Percentiles rank a stretch among this genome's conserved stretches.
phyloP scores from a whole-genome alignment of 129 eudicot genomes.

The Tagetes patula region DNA sequence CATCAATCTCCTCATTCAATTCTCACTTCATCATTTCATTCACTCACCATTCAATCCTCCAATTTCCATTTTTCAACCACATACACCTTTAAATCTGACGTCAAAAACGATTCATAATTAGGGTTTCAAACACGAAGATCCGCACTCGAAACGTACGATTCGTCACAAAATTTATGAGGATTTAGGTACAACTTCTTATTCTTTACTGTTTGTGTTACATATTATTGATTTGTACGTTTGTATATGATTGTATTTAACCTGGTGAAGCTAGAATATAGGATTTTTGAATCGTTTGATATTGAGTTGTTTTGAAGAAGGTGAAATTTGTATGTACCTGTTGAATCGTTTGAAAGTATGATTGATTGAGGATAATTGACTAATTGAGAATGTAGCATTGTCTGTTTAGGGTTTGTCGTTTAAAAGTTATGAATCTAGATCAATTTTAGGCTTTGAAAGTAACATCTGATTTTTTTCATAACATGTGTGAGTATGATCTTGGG shows the following conservation, averaged over 20 bases:
- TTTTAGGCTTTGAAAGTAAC: conserved; percentile 10
- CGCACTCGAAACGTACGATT: conserved; percentile 32
- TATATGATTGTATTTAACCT: conserved; percentile 14
- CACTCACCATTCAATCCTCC: conserved; percentile 13
- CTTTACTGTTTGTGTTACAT: conserved; percentile 18
- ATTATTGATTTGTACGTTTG: conserved; percentile 9
- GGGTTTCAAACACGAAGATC: conserved; percentile 34
- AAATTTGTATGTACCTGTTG: not conserved
- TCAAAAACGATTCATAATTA: conserved; percentile 7
- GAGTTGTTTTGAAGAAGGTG: conserved; percentile 5
- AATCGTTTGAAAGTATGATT: conserved; percentile 8
- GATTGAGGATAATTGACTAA: conserved; percentile 11
- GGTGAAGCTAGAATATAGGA: conserved; percentile 17
- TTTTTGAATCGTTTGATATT: conserved; percentile 1
- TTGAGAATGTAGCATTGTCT: conserved; percentile 12
- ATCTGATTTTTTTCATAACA: not conserved
- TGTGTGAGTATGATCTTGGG: not conserved
- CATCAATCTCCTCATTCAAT: conserved; percentile 2
- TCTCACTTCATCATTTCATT: conserved; percentile 10
- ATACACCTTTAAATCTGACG: conserved; percentile 19
- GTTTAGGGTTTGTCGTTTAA: not conserved
- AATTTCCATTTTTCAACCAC: conserved; percentile 1
- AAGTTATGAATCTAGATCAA: not conserved
- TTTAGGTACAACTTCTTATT: conserved; percentile 30
- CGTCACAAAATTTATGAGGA: conserved; percentile 29